These are phyloP conservation scores for Parafenestella ontariensis DNA, from an alignment of 2,329 filamentous ascomycete genomes.

Conservation along the genomic window DNA sequence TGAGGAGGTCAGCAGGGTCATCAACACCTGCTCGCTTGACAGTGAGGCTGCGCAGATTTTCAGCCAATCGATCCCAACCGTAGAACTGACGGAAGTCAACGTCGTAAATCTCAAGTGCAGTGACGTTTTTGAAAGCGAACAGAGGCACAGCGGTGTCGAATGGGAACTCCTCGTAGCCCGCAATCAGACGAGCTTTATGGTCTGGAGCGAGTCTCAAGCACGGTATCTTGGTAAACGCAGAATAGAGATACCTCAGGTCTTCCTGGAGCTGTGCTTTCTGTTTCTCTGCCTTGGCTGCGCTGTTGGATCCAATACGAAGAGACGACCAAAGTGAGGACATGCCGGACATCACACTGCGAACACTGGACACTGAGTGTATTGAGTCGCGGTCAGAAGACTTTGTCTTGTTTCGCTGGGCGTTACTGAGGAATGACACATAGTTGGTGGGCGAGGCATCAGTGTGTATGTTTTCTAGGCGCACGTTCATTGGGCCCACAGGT, in stretches of 20 bases:
- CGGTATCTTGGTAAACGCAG: constrained; percentile 97
- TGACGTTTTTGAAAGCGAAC: constrained; percentile 97
- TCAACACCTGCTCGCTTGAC: constrained; percentile 88
- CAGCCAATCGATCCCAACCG: constrained; percentile 92
- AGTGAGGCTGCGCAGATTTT: constrained; percentile 88
- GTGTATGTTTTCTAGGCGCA: constrained; percentile 92
- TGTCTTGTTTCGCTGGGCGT: constrained; percentile 80
- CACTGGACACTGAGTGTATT: constrained; percentile 93
- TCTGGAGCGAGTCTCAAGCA: constrained; percentile 91
- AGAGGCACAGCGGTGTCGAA: constrained; percentile 97
- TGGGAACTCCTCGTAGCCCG: constrained; percentile 95
- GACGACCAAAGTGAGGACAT: constrained; percentile 94
- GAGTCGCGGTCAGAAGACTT: constrained; percentile 85
- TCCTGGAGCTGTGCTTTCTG: constrained; percentile 84
- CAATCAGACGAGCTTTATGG: constrained; percentile 86
- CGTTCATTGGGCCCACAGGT: constrained; percentile 92
- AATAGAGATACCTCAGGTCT: constrained; percentile 95
- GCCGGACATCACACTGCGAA: constrained; percentile 95
- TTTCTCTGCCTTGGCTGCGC: constrained; percentile 82
- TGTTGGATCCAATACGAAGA: constrained; percentile 82
- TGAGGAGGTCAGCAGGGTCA: constrained; percentile 86
- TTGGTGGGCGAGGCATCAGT: constrained; percentile 84
- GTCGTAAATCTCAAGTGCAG: constrained; percentile 90
- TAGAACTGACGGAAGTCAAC: constrained; percentile 97
- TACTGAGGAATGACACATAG: constrained; percentile 94